These are phyloP conservation scores for Sugiyamaella sp. DNA, from an alignment of 1,139 yeast genomes.

Conservation along the genomic window DNA sequence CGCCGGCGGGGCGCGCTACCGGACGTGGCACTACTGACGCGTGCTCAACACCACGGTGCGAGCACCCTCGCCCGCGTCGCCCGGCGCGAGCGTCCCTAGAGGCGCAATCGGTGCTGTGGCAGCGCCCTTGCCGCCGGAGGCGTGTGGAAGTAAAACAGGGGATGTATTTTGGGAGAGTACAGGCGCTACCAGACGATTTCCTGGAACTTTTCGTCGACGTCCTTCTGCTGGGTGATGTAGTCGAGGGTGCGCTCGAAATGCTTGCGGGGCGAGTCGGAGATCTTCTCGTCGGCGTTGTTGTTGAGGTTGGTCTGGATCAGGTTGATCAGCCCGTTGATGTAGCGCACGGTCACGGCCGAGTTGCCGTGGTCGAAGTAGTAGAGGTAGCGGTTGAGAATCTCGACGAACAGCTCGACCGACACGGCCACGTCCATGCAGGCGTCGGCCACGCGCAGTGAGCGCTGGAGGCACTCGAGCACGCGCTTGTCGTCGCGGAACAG, in stretches of 20 bases:
- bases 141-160: not conserved
- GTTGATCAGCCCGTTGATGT: conserved; percentile 84
- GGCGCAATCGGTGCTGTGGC: not conserved
- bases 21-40: too few species aligned
- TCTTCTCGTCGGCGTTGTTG: conserved; percentile 41
- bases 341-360: conserved; percentile 66
- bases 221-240: conserved; percentile 68
- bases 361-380: conserved; percentile 87
- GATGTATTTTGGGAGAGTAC: not conserved
- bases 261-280: conserved; percentile 47
- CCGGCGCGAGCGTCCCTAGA: not conserved
- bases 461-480: conserved; percentile 68
- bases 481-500: conserved; percentile 58
- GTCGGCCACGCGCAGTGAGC: conserved; percentile 87
- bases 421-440: conserved; percentile 86
- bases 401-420: conserved; percentile 81
- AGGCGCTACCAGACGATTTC: conserved; percentile 47
- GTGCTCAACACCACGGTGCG: too few species aligned
- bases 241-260: conserved; percentile 69
- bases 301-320: conserved; percentile 74
- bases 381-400: conserved; percentile 81
- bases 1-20: too few species aligned
- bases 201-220: conserved; percentile 63
- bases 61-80: too few species aligned
- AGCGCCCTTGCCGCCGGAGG: not conserved